These are phyloP conservation scores for Lentinus tigrinus DNA, from an alignment of 768 basidiomycete species.

Conservation along the genomic window DNA sequence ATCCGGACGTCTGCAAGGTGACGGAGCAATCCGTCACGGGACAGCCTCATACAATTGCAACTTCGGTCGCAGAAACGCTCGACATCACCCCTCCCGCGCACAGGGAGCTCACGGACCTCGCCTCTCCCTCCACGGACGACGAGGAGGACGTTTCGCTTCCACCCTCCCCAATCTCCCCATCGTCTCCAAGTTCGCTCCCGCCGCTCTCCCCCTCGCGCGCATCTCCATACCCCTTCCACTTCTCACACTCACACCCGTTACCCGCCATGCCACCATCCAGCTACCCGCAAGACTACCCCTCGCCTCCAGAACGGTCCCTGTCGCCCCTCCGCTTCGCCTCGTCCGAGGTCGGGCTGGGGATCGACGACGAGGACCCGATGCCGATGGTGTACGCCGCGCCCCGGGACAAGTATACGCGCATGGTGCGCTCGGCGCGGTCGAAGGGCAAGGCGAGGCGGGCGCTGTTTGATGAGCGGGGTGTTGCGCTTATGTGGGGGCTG, in stretches of 20 bases:
- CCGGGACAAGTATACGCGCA: not conserved
- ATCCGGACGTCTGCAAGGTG: slow-evolving; percentile 2
- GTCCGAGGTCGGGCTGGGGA: not conserved
- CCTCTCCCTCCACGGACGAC: not conserved
- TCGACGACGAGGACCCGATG: not conserved
- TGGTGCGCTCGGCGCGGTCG: not conserved
- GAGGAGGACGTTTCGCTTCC: not conserved
- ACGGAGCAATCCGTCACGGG: slow-evolving; percentile 1
- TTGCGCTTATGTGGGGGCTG: not conserved
- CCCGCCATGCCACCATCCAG: not conserved
- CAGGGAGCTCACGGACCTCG: too few relatives aligned
- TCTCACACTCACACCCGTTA: not conserved
- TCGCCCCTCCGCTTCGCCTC: slow-evolving; percentile 11
- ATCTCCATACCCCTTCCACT: not conserved
- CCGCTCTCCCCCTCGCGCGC: not conserved
- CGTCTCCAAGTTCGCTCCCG: not conserved
- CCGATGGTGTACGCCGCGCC: not conserved
- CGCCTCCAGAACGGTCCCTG: not conserved
- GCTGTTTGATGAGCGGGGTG: not conserved
- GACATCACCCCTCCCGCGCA: not conserved
- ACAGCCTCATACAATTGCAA: not conserved
- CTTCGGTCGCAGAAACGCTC: not conserved
- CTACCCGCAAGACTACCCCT: not conserved
- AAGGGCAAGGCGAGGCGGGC: not conserved
- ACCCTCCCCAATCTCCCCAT: not conserved